These are phyloP conservation scores for Oryza longistaminata DNA, from an alignment of 176 grass and related monocot genomes.

Conservation along the genomic window DNA sequence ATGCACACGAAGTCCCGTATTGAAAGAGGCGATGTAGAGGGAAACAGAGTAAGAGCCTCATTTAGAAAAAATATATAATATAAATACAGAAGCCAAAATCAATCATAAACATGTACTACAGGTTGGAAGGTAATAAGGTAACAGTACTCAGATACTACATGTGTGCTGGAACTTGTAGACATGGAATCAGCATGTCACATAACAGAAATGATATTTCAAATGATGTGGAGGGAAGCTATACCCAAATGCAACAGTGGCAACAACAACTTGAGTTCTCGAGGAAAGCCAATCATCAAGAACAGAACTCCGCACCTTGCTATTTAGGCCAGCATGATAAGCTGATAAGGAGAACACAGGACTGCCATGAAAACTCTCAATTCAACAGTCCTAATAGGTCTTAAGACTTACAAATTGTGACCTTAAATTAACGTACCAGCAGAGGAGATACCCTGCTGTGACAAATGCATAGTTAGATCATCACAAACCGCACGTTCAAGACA, in stretches of 20 bases:
- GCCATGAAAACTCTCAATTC: conserved; percentile 14
- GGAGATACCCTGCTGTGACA: conserved; percentile 67
- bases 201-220: not conserved
- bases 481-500: conserved; percentile 88
- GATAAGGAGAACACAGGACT: conserved; percentile 39
- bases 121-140: conserved; percentile 21
- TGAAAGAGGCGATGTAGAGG: conserved; percentile 18
- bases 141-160: not conserved
- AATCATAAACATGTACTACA: conserved; percentile 3
- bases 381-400: conserved; percentile 26
- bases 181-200: conserved; percentile 37
- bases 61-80: not conserved
- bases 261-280: conserved; percentile 88
- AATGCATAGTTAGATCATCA: conserved; percentile 76
- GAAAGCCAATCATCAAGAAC: conserved; percentile 92
- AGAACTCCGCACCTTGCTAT: conserved; percentile 71
- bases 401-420: conserved; percentile 21
- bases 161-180: conserved; percentile 14
- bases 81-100: conserved; percentile 17
- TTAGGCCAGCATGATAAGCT: conserved; percentile 96
- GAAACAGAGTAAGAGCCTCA: conserved; percentile 17
- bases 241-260: conserved; percentile 98
- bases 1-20: conserved; percentile 8
- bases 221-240: conserved; percentile 42
- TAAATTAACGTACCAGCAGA: conserved; percentile 69